Base-by-base conservation (phyloP, 306 rosid genomes). In the Hippophae rhamnoides region DNA sequence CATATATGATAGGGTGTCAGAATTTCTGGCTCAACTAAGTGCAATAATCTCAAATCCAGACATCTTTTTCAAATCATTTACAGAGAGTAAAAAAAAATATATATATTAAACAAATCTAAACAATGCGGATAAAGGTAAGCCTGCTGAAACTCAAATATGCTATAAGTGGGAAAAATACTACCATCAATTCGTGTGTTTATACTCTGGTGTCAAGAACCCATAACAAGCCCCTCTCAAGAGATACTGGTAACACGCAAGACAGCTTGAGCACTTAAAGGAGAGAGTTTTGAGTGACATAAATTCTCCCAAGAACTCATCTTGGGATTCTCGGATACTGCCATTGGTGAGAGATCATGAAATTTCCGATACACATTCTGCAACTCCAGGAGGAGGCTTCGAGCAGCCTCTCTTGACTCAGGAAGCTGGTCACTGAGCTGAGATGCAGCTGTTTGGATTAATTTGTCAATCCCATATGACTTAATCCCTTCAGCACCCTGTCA, bases 361-460 rank as follows among this genome's bases (percentile, higher is more conserved):
- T 88, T 85, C 77, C 71, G 80, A 23, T 88, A 87, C 26, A 85
- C 89, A 53, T 76, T 81, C 70, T 87, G 96, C 72, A 92, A 78
- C 78, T 92, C 99, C 54, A 87, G 72, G 10, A 92, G 82, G 54
- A 92, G 85, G 54, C 65, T 67, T 62, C 96, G 89, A 60, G 99
- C 99, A 14, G 99, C 95, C 81, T 92, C 99, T 78, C 99, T 76
- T 0, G 99, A 92, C 73, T 88, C 99, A 3, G 99, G 99, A 68
- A 92, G 99, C 72, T 76, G 95, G 70, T 92, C 99, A 10, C 95
- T 85, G 66, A 92, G 82, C 78, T 92, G 99, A 54, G 96, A 75
- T 31, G 96, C 96, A 31, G 95, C 99, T 56, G 79, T 85, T 72
- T 78, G 95, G 75, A 92, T 88, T 80, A 92, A 77, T 73, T 83